phyloP scores from a whole-genome alignment of 257 asterid species.

The Penstemon barbatus region DNA sequence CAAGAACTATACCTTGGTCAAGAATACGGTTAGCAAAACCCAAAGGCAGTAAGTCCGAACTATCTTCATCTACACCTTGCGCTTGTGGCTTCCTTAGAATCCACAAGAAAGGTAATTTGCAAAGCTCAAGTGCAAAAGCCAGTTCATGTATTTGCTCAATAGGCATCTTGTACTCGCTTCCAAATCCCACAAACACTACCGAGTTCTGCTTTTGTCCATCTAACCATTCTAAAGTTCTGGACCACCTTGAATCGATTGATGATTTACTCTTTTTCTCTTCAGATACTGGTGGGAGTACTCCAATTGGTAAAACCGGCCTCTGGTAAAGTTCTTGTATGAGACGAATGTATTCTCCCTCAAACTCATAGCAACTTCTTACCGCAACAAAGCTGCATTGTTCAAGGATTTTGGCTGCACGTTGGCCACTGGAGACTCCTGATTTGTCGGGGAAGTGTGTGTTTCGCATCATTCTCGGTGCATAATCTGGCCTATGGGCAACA shows the following conservation, averaged over 20 bases:
- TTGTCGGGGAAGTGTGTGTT: conserved; percentile 32
- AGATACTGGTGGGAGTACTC: conserved; percentile 39
- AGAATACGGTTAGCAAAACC: conserved; percentile 35
- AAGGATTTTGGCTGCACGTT: conserved; percentile 35
- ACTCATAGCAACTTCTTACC: conserved; percentile 42
- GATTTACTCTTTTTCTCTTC: conserved; percentile 8
- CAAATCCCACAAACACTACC: conserved; percentile 49
- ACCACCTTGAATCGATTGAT: not conserved
- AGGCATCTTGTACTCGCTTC: conserved; percentile 55
- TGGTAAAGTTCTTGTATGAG: conserved; percentile 31
- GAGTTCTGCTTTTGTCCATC: conserved; percentile 38
- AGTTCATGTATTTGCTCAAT: conserved; percentile 44
- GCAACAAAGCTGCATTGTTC: conserved; percentile 37
- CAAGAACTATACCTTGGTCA: conserved; percentile 35
- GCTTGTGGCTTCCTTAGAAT: conserved; percentile 38
- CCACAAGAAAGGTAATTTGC: conserved; percentile 48
- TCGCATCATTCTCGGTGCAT: conserved; percentile 26
- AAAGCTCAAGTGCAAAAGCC: conserved; percentile 45
- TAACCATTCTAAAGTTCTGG: conserved; percentile 33
- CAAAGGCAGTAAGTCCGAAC: conserved; percentile 27
- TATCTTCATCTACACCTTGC: not conserved
- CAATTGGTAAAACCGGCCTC: conserved; percentile 44
- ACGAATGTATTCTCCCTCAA: conserved; percentile 39
- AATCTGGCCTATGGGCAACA: conserved; percentile 31
- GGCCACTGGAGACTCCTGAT: conserved; percentile 41